A percentile compares a stretch with the other conserved stretches of the same genome.
Conservation (phyloP, 176 grass and related monocot genomes). For the Phyllostachys edulis region DNA sequence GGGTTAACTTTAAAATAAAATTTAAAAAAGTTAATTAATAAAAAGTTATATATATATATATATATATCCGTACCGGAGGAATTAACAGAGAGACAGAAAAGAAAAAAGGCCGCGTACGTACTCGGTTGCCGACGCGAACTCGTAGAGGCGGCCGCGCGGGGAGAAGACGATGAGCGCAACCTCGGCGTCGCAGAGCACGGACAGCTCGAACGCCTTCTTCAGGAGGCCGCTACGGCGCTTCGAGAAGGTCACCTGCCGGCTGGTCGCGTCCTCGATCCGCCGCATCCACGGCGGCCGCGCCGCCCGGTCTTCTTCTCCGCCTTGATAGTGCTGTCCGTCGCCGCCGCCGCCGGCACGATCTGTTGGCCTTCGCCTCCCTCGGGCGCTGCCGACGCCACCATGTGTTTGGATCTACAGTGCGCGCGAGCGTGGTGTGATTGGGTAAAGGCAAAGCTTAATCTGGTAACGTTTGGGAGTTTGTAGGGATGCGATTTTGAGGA, state of each 20-base stretch:
- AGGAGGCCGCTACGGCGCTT: conserved; percentile 73
- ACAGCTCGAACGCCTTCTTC: conserved; percentile 88
- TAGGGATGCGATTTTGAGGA: conserved; percentile 8
- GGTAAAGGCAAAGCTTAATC: conserved; percentile 7
- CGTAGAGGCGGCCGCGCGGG: conserved; percentile 56
- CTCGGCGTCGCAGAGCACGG: conserved; percentile 3
- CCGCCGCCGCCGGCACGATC: conserved; percentile 15
- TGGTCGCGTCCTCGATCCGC: conserved; percentile 77
- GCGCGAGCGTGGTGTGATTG: neutral
- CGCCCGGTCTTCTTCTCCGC: neutral
- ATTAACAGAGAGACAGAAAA: too few relatives aligned
- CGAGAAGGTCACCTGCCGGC: conserved; percentile 84
- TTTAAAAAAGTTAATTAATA: too few relatives aligned
- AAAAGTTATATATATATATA: neutral
- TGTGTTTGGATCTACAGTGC: neutral
- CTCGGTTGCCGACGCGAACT: conserved; percentile 63
- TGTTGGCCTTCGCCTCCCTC: neutral
- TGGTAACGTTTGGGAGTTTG: neutral
- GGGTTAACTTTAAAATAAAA: too few relatives aligned
- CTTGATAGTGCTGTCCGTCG: neutral
- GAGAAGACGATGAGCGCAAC: conserved; percentile 86
- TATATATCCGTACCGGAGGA: neutral
- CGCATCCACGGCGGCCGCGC: conserved; percentile 70
- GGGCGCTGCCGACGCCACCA: neutral
- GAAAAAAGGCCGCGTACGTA: conserved; percentile 7